phyloP scores from a whole-genome alignment of 31 red algal species.

The Endocladia muricata region DNA sequence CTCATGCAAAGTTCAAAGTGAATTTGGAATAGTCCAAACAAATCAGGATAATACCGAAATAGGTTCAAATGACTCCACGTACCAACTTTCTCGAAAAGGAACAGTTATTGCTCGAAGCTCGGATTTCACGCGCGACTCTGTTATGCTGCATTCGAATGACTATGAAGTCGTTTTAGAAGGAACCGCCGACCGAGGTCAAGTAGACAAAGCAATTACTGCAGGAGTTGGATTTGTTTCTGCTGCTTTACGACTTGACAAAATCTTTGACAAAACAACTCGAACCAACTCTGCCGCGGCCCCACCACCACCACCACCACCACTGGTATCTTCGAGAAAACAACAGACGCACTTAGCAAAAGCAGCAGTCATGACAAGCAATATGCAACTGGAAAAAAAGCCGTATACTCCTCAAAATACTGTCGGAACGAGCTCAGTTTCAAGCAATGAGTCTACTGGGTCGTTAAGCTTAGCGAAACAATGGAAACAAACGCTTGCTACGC shows the following conservation, averaged over 20 bases:
- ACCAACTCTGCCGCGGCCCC: slow-evolving; percentile 8
- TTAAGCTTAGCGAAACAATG: too few species aligned
- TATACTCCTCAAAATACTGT: not conserved
- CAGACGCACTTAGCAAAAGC: not conserved
- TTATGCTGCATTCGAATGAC: slow-evolving; percentile 43
- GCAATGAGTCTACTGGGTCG: not conserved
- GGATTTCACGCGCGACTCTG: slow-evolving; percentile 38
- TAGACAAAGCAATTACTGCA: not conserved
- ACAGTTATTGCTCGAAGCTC: slow-evolving; percentile 52
- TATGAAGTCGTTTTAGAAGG: slow-evolving; percentile 46
- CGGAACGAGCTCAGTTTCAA: not conserved
- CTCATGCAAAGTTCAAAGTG: too few species aligned
- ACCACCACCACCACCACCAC: slow-evolving; percentile 43
- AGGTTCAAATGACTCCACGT: too few species aligned
- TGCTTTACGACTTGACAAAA: slow-evolving; percentile 29
- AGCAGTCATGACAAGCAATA: not conserved
- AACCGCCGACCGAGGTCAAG: slow-evolving; percentile 1
- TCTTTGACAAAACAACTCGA: slow-evolving; percentile 34
- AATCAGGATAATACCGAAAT: too few species aligned
- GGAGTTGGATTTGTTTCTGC: slow-evolving; percentile 51
- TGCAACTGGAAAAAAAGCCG: not conserved
- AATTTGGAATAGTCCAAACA: too few species aligned
- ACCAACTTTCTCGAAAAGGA: slow-evolving; percentile 5
- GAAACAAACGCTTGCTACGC: slow-evolving; percentile 13
- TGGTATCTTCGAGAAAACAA: not conserved